phyloP scores from a whole-genome alignment of 225 moss, liverwort and hornwort species.

The Sphagnum contortum region DNA sequence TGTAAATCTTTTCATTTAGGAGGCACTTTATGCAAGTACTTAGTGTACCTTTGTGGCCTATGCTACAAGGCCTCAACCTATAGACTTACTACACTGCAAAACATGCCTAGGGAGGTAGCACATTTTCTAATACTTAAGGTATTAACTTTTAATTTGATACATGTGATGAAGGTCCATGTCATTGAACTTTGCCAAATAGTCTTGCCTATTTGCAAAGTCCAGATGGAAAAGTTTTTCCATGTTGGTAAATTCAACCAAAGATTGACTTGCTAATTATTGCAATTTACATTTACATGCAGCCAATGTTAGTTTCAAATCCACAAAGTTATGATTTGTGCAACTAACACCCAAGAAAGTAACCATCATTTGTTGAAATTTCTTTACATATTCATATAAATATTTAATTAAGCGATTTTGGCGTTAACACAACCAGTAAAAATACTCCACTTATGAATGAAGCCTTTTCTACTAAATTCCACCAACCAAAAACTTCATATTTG shows the following conservation, averaged over 20 bases:
- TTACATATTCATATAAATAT: constrained; percentile 37
- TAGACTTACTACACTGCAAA: neutral
- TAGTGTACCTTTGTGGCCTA: too few species aligned
- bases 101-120: neutral
- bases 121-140: neutral
- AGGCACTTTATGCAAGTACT: too few species aligned
- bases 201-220: constrained; percentile 32
- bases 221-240: constrained; percentile 53
- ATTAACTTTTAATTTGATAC: constrained; percentile 6
- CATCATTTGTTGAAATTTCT: constrained; percentile 38
- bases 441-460: constrained; percentile 63
- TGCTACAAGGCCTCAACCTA: too few species aligned
- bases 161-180: constrained; percentile 37
- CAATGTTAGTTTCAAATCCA: constrained; percentile 43
- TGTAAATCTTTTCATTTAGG: too few species aligned
- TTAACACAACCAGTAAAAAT: constrained; percentile 37
- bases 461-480: neutral
- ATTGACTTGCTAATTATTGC: constrained; percentile 34
- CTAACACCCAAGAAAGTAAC: constrained; percentile 31
- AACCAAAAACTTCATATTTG: neutral
- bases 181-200: constrained; percentile 45
- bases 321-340: constrained; percentile 51
- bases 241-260: constrained; percentile 41
- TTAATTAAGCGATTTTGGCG: constrained; percentile 26
- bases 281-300: constrained; percentile 56